Evolutionary conservation across 1,284 basidiomycete species (phyloP).

Genomic region (Takashimella tepidaria): DNA sequence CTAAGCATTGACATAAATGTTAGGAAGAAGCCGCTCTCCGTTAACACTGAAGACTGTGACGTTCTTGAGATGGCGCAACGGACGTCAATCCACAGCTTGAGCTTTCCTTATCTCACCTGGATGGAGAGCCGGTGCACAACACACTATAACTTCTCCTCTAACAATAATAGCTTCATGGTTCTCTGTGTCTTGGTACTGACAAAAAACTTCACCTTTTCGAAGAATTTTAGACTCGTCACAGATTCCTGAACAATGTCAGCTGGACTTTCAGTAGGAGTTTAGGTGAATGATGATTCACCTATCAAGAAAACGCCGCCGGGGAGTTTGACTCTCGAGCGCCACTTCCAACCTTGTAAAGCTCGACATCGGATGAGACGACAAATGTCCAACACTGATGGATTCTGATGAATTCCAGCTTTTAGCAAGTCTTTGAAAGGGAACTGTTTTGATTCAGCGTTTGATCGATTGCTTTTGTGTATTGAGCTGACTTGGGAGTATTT

Average conservation of each 20-base stretch:
- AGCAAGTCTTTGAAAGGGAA: slow-evolving; percentile 40
- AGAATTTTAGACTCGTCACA: slow-evolving; percentile 42
- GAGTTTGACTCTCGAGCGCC: slow-evolving; percentile 42
- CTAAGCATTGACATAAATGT: slow-evolving; percentile 29
- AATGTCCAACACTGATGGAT: slow-evolving; percentile 42
- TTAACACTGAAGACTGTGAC: slow-evolving; percentile 45
- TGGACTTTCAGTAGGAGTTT: background rate
- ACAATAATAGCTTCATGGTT: slow-evolving; percentile 27
- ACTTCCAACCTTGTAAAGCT: slow-evolving; percentile 46
- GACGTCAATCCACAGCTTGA: slow-evolving; percentile 36
- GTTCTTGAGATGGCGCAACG: slow-evolving; percentile 43
- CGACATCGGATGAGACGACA: slow-evolving; percentile 38
- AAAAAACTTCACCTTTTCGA: slow-evolving; percentile 44
- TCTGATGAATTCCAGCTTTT: slow-evolving; percentile 34
- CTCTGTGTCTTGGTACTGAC: slow-evolving; percentile 40
- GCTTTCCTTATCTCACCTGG: slow-evolving; percentile 43
- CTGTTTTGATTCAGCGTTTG: slow-evolving; percentile 11
- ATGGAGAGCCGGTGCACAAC: slow-evolving; percentile 44
- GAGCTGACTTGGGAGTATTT: slow-evolving; percentile 24
- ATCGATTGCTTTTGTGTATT: background rate
- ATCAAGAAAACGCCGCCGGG: slow-evolving; percentile 41
- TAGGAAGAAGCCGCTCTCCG: slow-evolving; percentile 42
- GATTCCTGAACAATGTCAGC: slow-evolving; percentile 26
- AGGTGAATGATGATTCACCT: slow-evolving; percentile 30
- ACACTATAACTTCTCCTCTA: slow-evolving; percentile 36